A percentile compares a stretch with the other conserved stretches of the same genome.
Evolutionary conservation across 2,329 filamentous ascomycete species (phyloP).

Genomic region (Clarireedia hainanense): DNA sequence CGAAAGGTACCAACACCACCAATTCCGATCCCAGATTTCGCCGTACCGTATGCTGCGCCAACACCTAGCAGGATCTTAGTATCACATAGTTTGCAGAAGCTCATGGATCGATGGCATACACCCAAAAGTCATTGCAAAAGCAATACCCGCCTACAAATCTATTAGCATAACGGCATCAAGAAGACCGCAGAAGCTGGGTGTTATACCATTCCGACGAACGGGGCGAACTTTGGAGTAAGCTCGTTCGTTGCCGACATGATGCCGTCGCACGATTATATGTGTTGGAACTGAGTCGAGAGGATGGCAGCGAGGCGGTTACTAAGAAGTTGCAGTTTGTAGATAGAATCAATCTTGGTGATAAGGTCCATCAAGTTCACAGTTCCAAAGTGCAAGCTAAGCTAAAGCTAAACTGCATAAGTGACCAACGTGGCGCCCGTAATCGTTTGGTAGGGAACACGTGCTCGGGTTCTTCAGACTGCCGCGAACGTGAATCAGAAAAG

Average conservation of each 20-base stretch:
- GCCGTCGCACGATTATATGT: slow-evolving; percentile 12
- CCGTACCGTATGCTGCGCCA: slow-evolving; percentile 80
- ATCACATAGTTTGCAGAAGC: too few relatives aligned
- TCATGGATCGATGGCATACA: slow-evolving; percentile 43
- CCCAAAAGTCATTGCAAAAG: slow-evolving; percentile 76
- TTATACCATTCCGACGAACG: slow-evolving; percentile 80
- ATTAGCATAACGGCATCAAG: slow-evolving; percentile 17
- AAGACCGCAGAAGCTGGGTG: slow-evolving; percentile 19
- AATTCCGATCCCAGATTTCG: slow-evolving; percentile 83
- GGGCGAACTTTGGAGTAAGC: slow-evolving; percentile 71
- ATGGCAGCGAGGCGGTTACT: slow-evolving; percentile 3
- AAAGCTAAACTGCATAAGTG: too few relatives aligned
- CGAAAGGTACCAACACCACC: slow-evolving; percentile 78
- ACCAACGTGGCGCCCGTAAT: too few relatives aligned
- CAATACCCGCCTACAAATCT: slow-evolving; percentile 60
- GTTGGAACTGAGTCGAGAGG: slow-evolving; percentile 9
- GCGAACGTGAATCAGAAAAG: too few relatives aligned
- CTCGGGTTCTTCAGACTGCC: too few relatives aligned
- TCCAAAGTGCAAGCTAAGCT: too few relatives aligned
- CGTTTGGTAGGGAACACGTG: too few relatives aligned
- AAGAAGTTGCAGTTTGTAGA: slow-evolving; percentile 10
- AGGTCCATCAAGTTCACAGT: too few relatives aligned
- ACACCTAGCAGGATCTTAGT: slow-evolving; percentile 27
- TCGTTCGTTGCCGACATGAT: slow-evolving; percentile 46
- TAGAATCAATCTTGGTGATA: background rate